phyloP scores from a whole-genome alignment of 2,329 filamentous ascomycete genomes.

The Claviceps sp. region DNA sequence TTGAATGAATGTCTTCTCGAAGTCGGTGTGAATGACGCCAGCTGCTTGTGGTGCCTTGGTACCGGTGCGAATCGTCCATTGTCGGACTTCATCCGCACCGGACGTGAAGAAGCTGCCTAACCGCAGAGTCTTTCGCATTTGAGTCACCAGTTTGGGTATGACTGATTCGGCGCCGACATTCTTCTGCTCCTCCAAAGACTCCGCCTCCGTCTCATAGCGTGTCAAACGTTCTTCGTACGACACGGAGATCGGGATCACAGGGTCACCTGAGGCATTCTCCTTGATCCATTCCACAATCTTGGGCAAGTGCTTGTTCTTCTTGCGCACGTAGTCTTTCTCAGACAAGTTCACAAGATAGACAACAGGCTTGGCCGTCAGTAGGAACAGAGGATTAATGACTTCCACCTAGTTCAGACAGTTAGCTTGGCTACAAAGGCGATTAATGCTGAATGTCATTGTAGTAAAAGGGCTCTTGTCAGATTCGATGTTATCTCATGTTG shows the following conservation, averaged over 20 bases:
- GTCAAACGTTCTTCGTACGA: constrained; percentile 87
- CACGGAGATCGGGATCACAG: constrained; percentile 87
- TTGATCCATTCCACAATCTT: constrained; percentile 96
- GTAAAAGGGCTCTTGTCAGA: constrained; percentile 40
- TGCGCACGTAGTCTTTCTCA: constrained; percentile 91
- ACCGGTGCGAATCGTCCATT: constrained; percentile 94
- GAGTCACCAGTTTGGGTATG: constrained; percentile 78
- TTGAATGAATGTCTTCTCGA: constrained; percentile 99
- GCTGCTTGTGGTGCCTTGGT: constrained; percentile 97
- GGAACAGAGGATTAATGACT: constrained; percentile 90
- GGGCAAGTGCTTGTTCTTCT: constrained; percentile 98
- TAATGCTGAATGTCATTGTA: constrained; percentile 3
- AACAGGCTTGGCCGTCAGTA: constrained; percentile 91
- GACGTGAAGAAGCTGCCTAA: constrained; percentile 96
- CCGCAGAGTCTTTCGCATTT: constrained; percentile 86
- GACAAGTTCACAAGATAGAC: constrained; percentile 96
- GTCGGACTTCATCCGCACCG: constrained; percentile 87
- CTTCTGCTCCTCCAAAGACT: constrained; percentile 77
- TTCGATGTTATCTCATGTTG: constrained; percentile 73
- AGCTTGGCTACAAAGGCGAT: constrained; percentile 8
- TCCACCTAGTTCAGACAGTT: constrained; percentile 54
- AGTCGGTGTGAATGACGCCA: constrained; percentile 95
- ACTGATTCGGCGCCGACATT: constrained; percentile 74
- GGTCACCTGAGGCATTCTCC: constrained; percentile 72
- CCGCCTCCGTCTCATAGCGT: constrained; percentile 62